Conservation (phyloP, 108 stramenopile genomes). For the Nitzschia sp. region DNA sequence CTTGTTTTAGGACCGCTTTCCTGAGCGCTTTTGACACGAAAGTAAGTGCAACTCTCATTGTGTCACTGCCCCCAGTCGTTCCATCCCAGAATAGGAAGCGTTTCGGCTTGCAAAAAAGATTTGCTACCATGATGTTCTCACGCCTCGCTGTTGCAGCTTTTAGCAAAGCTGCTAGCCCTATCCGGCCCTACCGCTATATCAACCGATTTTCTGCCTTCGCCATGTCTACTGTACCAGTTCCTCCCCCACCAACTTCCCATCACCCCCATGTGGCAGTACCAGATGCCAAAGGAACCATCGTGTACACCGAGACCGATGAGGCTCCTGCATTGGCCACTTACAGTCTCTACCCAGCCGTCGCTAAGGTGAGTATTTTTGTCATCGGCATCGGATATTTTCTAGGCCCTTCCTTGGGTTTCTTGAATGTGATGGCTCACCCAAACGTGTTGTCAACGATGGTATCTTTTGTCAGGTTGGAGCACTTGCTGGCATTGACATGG, state of each 20-base stretch:
- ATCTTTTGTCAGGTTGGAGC: constrained; percentile 55
- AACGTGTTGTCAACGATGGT: constrained; percentile 18
- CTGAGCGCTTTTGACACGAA: no score
- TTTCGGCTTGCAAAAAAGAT: no score
- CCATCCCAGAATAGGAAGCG: no score
- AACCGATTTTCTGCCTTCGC: not conserved
- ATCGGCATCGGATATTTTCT: no score
- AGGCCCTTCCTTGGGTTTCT: not conserved
- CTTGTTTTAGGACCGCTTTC: no score
- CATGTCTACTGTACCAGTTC: constrained; percentile 28
- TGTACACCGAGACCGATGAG: constrained; percentile 92
- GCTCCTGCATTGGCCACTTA: constrained; percentile 92
- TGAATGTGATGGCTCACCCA: not conserved
- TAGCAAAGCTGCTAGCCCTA: not conserved
- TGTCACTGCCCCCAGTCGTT: no score
- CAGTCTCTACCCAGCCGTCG: constrained; percentile 78
- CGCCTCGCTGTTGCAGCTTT: constrained; percentile 15
- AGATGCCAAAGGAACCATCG: constrained; percentile 68
- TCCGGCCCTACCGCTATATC: not conserved
- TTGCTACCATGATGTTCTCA: constrained; percentile 3
- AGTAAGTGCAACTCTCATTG: no score
- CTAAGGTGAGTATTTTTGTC: constrained; percentile 40
- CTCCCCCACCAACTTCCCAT: constrained; percentile 77
- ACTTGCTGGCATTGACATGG: constrained; percentile 68
- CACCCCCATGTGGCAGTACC: constrained; percentile 66